A percentile compares a stretch with the other conserved stretches of the same genome.
Conservation (phyloP, 805 yeast genomes). For the Yamadazyma laniorum region DNA sequence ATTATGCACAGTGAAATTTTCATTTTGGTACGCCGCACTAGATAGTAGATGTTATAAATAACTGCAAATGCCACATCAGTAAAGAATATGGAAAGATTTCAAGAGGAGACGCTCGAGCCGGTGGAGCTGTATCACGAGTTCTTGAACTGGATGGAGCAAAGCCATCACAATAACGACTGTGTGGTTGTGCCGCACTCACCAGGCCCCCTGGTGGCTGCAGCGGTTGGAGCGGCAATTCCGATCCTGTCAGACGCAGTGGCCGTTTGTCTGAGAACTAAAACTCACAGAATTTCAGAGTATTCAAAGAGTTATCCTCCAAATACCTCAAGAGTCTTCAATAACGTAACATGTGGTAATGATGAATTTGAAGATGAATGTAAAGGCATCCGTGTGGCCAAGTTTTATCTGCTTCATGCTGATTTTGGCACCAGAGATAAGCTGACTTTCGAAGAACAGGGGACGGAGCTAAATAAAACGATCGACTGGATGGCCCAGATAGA, state of each 20-base stretch:
- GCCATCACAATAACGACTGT: conserved; percentile 16
- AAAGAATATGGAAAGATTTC: background rate
- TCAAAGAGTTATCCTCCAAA: conserved; percentile 8
- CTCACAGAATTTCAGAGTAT: too few species aligned
- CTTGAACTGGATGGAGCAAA: conserved; percentile 21
- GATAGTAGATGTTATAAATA: too few species aligned
- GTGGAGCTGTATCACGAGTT: conserved; percentile 28
- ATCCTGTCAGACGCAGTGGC: conserved; percentile 98
- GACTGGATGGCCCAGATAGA: background rate
- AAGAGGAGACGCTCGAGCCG: conserved; percentile 4
- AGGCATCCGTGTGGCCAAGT: background rate
- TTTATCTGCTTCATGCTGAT: background rate
- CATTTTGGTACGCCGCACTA: background rate
- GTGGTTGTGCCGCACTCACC: conserved; percentile 4
- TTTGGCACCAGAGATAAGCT: too few species aligned
- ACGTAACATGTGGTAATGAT: background rate
- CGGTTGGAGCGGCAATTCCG: conserved; percentile 88
- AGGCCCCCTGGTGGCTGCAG: background rate
- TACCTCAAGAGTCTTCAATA: background rate
- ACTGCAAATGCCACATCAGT: background rate
- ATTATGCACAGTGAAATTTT: background rate
- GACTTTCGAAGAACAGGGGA: background rate
- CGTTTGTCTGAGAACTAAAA: conserved; percentile 85
- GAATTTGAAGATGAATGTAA: background rate
- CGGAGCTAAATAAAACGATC: too few species aligned